phyloP scores from a whole-genome alignment of 495 filamentous ascomycete species.

The Astrothelium macrocarpum region DNA sequence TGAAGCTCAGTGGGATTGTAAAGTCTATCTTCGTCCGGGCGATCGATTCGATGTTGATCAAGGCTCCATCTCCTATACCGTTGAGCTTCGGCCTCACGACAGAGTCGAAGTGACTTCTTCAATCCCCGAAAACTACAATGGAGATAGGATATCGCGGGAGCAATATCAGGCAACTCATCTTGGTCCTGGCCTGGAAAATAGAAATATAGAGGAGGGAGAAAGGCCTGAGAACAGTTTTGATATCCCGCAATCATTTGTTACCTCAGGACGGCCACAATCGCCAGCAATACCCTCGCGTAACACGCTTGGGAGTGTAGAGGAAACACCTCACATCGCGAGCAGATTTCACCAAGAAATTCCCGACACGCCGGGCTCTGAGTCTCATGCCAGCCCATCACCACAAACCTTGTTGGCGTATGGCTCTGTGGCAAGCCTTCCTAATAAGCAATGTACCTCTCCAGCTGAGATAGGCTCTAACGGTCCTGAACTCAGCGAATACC shows the following conservation, averaged over 20 bases:
- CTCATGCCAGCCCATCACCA: neutral
- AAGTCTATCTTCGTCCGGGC: neutral
- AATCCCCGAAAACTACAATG: neutral
- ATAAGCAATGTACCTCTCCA: no score
- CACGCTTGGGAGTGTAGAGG: neutral
- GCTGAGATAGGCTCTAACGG: no score
- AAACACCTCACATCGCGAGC: neutral
- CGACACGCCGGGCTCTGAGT: neutral
- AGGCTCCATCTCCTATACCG: neutral
- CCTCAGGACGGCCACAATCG: neutral
- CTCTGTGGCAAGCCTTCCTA: no score
- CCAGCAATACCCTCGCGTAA: neutral
- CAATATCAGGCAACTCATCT: neutral
- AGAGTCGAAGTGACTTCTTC: slow-evolving; percentile 1
- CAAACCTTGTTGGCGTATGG: no score
- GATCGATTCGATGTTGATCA: neutral
- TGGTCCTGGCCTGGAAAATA: neutral
- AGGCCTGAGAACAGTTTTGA: neutral
- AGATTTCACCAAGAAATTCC: neutral
- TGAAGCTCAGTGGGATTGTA: neutral
- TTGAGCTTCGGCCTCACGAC: neutral
- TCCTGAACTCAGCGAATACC: no score
- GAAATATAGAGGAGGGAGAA: neutral
- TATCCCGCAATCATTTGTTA: neutral
- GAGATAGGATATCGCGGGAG: neutral